Conservation (phyloP, 2,329 filamentous ascomycete genomes). For the Rosellinia necatrix region DNA sequence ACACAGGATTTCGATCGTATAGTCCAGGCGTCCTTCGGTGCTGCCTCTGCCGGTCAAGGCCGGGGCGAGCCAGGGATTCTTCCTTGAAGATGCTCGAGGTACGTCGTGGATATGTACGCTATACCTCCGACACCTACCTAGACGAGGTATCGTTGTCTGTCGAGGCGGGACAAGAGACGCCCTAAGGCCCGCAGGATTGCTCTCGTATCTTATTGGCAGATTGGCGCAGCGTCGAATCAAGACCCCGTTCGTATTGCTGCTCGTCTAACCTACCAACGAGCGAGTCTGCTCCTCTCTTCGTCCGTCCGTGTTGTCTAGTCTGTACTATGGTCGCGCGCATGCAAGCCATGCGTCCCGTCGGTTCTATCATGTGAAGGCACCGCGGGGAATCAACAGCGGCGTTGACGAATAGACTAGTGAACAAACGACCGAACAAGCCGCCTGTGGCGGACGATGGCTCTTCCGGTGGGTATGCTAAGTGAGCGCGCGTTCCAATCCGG, state of each 20-base stretch:
- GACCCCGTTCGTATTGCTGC: conserved; percentile 32
- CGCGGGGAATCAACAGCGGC: conserved; percentile 11
- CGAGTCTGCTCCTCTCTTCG: conserved; percentile 3
- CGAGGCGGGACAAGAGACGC: neutral
- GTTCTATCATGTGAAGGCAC: conserved; percentile 17
- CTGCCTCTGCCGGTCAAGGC: too few species aligned
- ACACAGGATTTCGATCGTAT: too few species aligned
- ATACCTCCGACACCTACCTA: neutral
- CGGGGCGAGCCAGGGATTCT: too few species aligned
- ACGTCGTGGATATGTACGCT: neutral
- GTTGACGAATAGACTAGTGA: neutral
- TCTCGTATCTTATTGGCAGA: conserved; percentile 54
- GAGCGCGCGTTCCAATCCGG: neutral
- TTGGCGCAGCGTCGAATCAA: conserved; percentile 47
- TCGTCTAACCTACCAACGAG: conserved; percentile 20
- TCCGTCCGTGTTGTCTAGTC: neutral
- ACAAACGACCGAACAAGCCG: conserved; percentile 1
- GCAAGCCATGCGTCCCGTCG: neutral
- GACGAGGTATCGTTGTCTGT: neutral
- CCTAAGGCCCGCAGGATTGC: conserved; percentile 46
- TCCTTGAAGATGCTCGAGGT: neutral
- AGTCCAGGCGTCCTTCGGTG: too few species aligned
- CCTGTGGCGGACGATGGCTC: conserved; percentile 1
- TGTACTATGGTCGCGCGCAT: neutral
- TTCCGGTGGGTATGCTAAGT: conserved; percentile 15